Evolutionary conservation across 202 grass and related monocot genomes (phyloP), one percentile per base, ranked within the genome.

Genomic region (Saccharum hybrid): DNA sequence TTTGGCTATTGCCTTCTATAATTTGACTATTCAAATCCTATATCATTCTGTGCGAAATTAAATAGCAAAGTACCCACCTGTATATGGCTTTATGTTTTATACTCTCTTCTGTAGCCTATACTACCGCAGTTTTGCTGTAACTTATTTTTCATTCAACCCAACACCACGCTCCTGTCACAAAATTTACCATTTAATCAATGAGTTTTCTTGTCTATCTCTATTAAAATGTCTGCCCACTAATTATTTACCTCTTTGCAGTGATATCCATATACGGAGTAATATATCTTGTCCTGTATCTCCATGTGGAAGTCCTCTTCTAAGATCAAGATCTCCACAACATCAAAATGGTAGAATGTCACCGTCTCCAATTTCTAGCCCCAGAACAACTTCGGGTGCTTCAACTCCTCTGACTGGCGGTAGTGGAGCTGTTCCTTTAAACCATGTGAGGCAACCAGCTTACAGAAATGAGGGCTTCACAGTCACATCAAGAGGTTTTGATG

Each of bases 221-320:
- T 79, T 40, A 66, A 84, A 60, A 70, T 59, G 26, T 43, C 5
- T 72, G 45, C 19, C 48, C 8, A 83, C 70, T 88, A 73, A 87
- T 72, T 80, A 68, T 76, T 76, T 76, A 39, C 14, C 63, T 21
- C 30, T 88, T 42, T 88, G 46, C 91, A 99, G 96, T 89, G 85
- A 92, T 85, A 71, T 93, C 42, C 89, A 65, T 79, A 79, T 93
- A 69, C 46, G 88, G 64, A 94, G 94, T 71, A 92, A 98, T 65
- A 96, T 96, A 89, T 99, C 96, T 66, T 99, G 96, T 57, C 96
- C 96, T 28, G 93, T 99, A 71, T 99, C 96, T 85, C 96, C 93
- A 26, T 94, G 88, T 82, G 88, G 88, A 90, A 99, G 96, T 67
- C 96, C 96, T 61, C 85, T 92, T 54, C 84, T 90, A 69, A 91